A percentile compares a stretch with the other conserved stretches of the same genome.
phyloP scores from a whole-genome alignment of 257 asterid genomes.

The Verbascum thapsus region DNA sequence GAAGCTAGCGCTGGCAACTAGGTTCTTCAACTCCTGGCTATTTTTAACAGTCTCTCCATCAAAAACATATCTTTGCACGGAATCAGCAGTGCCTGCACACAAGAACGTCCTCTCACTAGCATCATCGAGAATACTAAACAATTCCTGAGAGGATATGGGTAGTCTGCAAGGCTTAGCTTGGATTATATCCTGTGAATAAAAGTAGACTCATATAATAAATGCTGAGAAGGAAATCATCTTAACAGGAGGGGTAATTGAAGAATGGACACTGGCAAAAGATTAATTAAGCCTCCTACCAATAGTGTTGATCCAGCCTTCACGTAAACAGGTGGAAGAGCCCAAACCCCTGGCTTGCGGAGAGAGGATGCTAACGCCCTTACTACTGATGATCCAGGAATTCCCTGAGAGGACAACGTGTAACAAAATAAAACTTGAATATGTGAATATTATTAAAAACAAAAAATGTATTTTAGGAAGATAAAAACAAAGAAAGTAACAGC shows the following conservation, averaged over 20 bases:
- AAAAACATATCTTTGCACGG: conserved; percentile 70
- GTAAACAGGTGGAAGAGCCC: conserved; percentile 75
- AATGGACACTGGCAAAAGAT: conserved; percentile 26
- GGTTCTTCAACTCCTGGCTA: conserved; percentile 75
- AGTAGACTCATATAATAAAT: conserved; percentile 20
- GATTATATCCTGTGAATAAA: conserved; percentile 71
- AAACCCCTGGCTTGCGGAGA: conserved; percentile 58
- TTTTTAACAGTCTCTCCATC: conserved; percentile 67
- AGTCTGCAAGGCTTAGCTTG: conserved; percentile 63
- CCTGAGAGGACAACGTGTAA: conserved; percentile 48
- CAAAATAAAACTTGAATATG: conserved; percentile 18
- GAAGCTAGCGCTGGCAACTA: conserved; percentile 80
- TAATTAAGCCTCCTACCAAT: conserved; percentile 53
- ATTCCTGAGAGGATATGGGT: conserved; percentile 71
- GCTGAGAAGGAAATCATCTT: conserved; percentile 19
- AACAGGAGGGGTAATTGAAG: conserved; percentile 21
- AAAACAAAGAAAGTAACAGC: background rate
- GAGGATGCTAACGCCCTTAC: conserved; percentile 55
- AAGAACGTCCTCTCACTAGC: conserved; percentile 94
- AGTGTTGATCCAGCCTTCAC: conserved; percentile 74
- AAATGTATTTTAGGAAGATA: background rate
- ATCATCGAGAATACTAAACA: conserved; percentile 85
- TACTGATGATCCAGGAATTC: conserved; percentile 64
- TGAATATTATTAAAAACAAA: conserved; percentile 17
- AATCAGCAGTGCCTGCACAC: conserved; percentile 88